Base-by-base conservation (phyloP, 805 yeast genomes). In the Candida glaebosa region DNA sequence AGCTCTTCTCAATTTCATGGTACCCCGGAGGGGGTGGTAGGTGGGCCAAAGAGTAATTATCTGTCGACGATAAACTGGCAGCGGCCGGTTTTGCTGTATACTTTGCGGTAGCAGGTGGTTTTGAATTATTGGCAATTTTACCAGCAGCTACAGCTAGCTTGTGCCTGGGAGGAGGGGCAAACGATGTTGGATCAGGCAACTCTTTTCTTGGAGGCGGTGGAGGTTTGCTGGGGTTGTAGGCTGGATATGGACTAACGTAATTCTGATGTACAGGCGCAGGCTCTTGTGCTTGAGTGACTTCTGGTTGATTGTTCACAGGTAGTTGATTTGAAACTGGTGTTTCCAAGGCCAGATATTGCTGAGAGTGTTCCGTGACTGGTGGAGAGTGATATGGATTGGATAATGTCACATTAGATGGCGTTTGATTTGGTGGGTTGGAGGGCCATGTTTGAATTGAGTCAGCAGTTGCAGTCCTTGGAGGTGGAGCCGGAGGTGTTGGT, bases 111-210 rank as follows among this genome's bases (percentile, higher is more conserved):
- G 16, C 19, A 18, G 39, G 19, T 17, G 39, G 10, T n/a, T 16
- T 39, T 26, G 46, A 18, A 17, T 33, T 22, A 3, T 42, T 37
- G n/a, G 39, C 2, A 9, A 26, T 18, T n/a, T 42, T 31, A 25
- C 14, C 30, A 10, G 46, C 18, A 20, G 42, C 20, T 9, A 56
- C 65, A 25, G 68, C 47, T 16, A 51, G 58, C 42, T 47, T 60
- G 41, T 61, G 74, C 7, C 65, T 45, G 2, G 73, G 73, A 3
- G 75, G 75, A 4, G 75, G 72, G 0, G 71, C 64, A 49, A 71
- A 65, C 28, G 57, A 46, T 5, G 58, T 49, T 2, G 69, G 62
- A 40, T 69, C 73, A 1, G 68, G 67, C 3, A 60, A 50, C 7
- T 63, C 64, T 19, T 44, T 45, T 24, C 46, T 51, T 5, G 58